phyloP scores from a whole-genome alignment of 192 early-diverging fungal genomes.

The Paraglomus brasilianum region DNA sequence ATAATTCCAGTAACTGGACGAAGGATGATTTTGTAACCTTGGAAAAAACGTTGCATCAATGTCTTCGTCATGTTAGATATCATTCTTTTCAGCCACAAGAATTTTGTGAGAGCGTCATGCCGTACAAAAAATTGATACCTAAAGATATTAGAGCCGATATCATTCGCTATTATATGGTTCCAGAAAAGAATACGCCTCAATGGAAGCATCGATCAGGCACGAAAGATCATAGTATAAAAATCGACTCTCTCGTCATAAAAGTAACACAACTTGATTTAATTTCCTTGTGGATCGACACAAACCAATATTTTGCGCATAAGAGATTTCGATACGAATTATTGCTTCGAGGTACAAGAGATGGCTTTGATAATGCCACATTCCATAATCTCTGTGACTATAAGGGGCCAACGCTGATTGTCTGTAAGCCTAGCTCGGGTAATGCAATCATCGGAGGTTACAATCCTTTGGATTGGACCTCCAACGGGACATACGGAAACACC shows the following conservation, averaged over 20 bases:
- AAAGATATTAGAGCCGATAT: no score
- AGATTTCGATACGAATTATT: neutral
- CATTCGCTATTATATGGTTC: no score
- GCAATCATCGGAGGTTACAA: neutral
- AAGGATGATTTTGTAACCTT: neutral
- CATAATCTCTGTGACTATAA: conserved; percentile 7
- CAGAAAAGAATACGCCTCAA: no score
- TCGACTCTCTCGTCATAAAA: neutral
- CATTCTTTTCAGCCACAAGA: no score
- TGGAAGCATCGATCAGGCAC: no score
- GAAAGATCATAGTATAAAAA: no score
- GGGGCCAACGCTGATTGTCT: neutral
- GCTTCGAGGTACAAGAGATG: neutral
- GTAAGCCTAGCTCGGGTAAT: neutral
- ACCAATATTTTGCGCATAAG: no score
- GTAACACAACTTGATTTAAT: neutral
- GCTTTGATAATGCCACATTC: neutral
- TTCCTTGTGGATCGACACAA: neutral
- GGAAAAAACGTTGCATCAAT: neutral
- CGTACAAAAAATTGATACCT: no score
- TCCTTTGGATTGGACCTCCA: neutral
- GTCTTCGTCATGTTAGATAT: no score
- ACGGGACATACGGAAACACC: neutral
- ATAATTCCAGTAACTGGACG: neutral
- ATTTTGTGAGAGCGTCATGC: no score